Evolutionary conservation across 257 asterid species (phyloP), one percentile per base, ranked within the genome.

Genomic region (Plantago ovata): DNA sequence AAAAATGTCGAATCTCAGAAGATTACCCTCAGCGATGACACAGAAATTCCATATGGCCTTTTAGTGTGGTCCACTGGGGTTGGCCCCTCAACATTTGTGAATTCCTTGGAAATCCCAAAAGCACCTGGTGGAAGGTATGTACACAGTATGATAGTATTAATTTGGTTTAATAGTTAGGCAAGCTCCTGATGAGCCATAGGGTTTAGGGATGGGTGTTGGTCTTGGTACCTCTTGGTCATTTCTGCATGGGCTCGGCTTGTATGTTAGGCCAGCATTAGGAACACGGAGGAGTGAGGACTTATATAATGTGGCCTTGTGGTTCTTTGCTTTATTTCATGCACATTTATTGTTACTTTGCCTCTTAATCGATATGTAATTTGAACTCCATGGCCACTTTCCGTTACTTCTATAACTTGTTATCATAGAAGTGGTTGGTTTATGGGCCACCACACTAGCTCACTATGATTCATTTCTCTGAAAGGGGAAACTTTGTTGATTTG

Each of bases 11-110:
- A 81, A 64, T 41, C 94, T 22, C 75, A 84, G 15, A 92, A 82
- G 87, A 82, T 92, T 50, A 64, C 79, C 47, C 95, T 88, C 28
- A 84, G 76, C 48, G 95, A 92, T 54, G 91, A 82, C 68, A 92
- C 95, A 3, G 77, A 77, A 39, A 91, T 92, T 36, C 97, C 98
- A n/a, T 92, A 92, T 60, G 98, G 98, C 22, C 79, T 92, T 55
- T 71, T 92, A 66, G 98, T 88, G 62, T 92, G 98, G 98, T 92
- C 98, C 54, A 92, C 98, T 7, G 98, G 98, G 44, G 98, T 92
- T 53, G 98, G 98, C 45, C 98, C 97, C 54, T 88, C 98, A 3
- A 15, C 84, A 40, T 88, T 92, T 55, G 98, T 88, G 66, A 82
- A 60, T 9, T 57, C 79, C 62, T 68, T 92, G 38, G 94, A 92